Conservation (phyloP, 2,329 filamentous ascomycete species). For the Epichloe bromicola region DNA sequence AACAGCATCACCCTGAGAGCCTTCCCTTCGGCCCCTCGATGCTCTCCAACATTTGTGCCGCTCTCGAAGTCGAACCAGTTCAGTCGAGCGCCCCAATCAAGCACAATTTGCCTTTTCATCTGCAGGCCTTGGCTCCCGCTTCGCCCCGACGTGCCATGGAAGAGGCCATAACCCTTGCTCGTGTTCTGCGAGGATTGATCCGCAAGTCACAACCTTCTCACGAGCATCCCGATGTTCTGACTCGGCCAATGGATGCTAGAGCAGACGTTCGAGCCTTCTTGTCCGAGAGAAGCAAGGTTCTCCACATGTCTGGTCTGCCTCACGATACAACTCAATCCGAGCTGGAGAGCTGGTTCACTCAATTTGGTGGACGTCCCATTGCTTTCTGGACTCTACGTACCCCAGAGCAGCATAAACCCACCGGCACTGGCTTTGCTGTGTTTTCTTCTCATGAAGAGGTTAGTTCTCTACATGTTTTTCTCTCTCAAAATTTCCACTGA, state of each 20-base stretch:
- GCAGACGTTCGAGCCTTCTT: constrained; percentile 94
- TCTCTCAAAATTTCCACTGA: not conserved
- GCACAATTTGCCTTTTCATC: constrained; percentile 94
- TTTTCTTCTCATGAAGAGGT: constrained; percentile 99
- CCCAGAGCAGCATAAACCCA: constrained; percentile 98
- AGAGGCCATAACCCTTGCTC: constrained; percentile 85
- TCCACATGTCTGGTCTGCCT: constrained; percentile 93
- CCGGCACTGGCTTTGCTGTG: constrained; percentile 92
- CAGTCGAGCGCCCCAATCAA: constrained; percentile 97
- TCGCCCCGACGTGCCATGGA: constrained; percentile 95
- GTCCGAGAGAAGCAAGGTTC: constrained; percentile 90
- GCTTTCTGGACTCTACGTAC: constrained; percentile 98
- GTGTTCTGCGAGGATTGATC: constrained; percentile 83
- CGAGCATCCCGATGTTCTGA: constrained; percentile 89
- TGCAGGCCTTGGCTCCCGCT: constrained; percentile 88
- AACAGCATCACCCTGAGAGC: constrained; percentile 95
- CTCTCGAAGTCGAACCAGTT: constrained; percentile 93
- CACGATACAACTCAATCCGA: constrained; percentile 98
- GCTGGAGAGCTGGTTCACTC: constrained; percentile 98
- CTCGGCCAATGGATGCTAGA: constrained; percentile 88
- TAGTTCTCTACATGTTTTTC: constrained; percentile 23
- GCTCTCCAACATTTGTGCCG: constrained; percentile 93
- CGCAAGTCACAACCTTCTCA: constrained; percentile 90
- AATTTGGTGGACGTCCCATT: constrained; percentile 94
- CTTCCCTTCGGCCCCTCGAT: constrained; percentile 92